Conservation (phyloP, 1,139 yeast genomes). For the Geotrichum candidum region DNA sequence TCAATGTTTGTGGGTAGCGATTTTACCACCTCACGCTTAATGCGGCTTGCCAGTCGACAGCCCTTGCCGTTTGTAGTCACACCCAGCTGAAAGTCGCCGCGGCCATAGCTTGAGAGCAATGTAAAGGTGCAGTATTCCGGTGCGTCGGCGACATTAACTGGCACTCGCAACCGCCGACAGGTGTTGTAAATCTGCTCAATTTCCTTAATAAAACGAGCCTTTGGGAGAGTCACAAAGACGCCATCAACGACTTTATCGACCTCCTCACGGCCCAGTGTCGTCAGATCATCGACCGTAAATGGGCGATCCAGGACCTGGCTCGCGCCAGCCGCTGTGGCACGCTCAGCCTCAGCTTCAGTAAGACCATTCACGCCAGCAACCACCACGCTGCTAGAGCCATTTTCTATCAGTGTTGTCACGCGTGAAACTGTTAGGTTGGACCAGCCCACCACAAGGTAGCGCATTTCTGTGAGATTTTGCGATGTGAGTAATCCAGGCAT, state of each 20-base stretch:
- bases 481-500: slow-evolving; percentile 44
- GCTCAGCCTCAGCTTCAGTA: background rate
- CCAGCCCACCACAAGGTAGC: slow-evolving; percentile 58
- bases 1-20: slow-evolving; percentile 67
- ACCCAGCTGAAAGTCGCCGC: slow-evolving; percentile 76
- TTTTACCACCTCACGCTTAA: slow-evolving; percentile 66
- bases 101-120: slow-evolving; percentile 60
- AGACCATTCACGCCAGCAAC: slow-evolving; percentile 3
- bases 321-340: background rate
- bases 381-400: slow-evolving; percentile 14
- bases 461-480: slow-evolving; percentile 46
- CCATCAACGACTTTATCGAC: slow-evolving; percentile 64
- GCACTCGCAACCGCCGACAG: slow-evolving; percentile 64
- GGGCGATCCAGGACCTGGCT: slow-evolving; percentile 31
- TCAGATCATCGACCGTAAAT: slow-evolving; percentile 43
- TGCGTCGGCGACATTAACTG: slow-evolving; percentile 72
- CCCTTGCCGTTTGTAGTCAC: slow-evolving; percentile 88
- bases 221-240: slow-evolving; percentile 57
- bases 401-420: slow-evolving; percentile 13
- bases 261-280: slow-evolving; percentile 54
- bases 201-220: slow-evolving; percentile 28
- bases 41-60: slow-evolving; percentile 74
- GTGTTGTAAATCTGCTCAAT: slow-evolving; percentile 37
- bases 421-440: slow-evolving; percentile 15
- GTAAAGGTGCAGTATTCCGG: slow-evolving; percentile 72